Evolutionary conservation across 805 yeast species (phyloP).

Genomic region (Pichia scutulata): DNA sequence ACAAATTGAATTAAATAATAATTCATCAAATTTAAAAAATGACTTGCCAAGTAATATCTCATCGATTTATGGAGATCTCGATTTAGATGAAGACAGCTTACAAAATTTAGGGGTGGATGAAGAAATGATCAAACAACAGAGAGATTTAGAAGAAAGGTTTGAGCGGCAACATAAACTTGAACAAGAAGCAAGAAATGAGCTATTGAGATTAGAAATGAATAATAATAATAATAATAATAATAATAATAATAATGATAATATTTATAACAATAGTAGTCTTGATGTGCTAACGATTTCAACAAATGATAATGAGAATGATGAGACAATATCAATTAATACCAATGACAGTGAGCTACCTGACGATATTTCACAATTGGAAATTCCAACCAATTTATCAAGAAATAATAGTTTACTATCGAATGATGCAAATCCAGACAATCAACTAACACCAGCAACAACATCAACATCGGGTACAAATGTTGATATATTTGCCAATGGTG

Average conservation of each 20-base stretch:
- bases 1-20: too few relatives aligned
- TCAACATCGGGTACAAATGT: conserved; percentile 1
- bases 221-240: too few relatives aligned
- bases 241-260: too few relatives aligned
- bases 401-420: not conserved
- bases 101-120: conserved; percentile 4
- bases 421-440: conserved; percentile 1
- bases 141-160: conserved; percentile 5
- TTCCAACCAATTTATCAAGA: conserved; percentile 5
- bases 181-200: not conserved
- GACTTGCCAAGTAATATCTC: not conserved
- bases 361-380: conserved; percentile 8
- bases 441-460: not conserved
- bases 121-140: conserved; percentile 6
- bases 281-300: not conserved
- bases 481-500: not conserved
- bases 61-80: not conserved
- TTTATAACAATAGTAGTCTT: not conserved
- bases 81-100: conserved; percentile 6
- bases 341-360: not conserved
- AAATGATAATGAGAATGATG: not conserved
- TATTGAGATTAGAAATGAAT: not conserved
- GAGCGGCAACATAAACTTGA: not conserved
- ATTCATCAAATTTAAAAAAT: too few relatives aligned
- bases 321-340: not conserved